phyloP scores from a whole-genome alignment of 345 rosid genomes.

The sweet orange (Citrus sinensis) region DNA sequence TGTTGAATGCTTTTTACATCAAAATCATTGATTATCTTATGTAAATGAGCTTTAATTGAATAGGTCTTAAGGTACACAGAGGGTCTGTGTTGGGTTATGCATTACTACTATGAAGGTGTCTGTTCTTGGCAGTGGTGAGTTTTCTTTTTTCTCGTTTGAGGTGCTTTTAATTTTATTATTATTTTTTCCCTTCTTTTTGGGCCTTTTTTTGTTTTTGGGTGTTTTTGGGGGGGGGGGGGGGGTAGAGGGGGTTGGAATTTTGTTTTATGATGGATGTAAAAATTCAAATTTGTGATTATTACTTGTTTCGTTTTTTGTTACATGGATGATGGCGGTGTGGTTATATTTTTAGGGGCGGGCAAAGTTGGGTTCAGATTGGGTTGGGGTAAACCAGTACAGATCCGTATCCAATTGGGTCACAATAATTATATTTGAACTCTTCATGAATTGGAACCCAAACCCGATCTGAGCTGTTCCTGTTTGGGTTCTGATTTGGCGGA shows the following conservation, averaged over 20 bases:
- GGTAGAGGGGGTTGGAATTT: background rate
- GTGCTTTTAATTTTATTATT: too few species aligned
- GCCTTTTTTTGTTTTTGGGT: background rate
- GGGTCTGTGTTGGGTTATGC: conserved; percentile 99
- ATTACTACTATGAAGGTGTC: conserved; percentile 92
- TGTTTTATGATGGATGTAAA: background rate
- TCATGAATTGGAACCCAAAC: too few species aligned
- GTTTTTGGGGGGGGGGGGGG: background rate
- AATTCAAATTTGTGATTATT: background rate
- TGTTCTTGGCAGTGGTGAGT: conserved; percentile 97
- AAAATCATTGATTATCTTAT: background rate
- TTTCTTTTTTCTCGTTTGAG: background rate
- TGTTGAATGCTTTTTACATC: background rate
- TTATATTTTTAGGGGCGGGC: too few species aligned
- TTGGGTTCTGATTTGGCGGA: too few species aligned
- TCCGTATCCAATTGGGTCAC: too few species aligned
- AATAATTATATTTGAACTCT: too few species aligned
- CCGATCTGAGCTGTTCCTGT: too few species aligned
- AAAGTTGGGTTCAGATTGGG: too few species aligned
- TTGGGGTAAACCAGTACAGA: too few species aligned
- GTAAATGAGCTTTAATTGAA: conserved; percentile 19
- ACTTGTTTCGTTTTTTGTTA: background rate
- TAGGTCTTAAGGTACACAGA: conserved; percentile 81
- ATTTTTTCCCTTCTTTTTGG: too few species aligned
- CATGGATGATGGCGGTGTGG: background rate